Evolutionary conservation across 1,284 basidiomycete species (phyloP).

Genomic region (Cryptococcus sp.): DNA sequence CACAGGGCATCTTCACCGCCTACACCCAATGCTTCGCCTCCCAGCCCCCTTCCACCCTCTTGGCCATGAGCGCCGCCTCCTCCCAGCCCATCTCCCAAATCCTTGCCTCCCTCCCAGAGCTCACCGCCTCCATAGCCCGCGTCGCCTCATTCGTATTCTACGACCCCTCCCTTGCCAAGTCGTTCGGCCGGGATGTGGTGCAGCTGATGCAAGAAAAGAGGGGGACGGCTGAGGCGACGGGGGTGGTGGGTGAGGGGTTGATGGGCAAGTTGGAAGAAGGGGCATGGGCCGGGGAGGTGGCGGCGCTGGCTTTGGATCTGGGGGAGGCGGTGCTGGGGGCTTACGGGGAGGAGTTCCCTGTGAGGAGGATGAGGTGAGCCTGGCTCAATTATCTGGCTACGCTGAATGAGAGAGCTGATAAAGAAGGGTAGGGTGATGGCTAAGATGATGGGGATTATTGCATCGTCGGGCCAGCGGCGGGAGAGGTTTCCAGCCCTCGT

Average conservation of each 20-base stretch:
- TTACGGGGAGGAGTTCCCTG: conserved; percentile 34
- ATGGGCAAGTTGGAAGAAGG: conserved; percentile 23
- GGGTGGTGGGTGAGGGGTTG: conserved; percentile 30
- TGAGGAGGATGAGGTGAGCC: conserved; percentile 33
- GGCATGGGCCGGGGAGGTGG: conserved; percentile 25
- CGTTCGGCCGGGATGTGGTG: conserved; percentile 1
- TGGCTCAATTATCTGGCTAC: background rate
- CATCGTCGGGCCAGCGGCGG: conserved; percentile 16
- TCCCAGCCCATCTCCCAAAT: conserved; percentile 2
- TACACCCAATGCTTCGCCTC: conserved; percentile 16
- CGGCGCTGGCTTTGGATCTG: conserved; percentile 22
- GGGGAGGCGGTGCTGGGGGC: conserved; percentile 25
- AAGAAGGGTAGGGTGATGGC: conserved; percentile 10
- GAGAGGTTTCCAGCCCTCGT: conserved; percentile 25
- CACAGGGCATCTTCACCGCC: conserved; percentile 20
- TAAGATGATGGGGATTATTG: conserved; percentile 16
- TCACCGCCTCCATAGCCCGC: conserved; percentile 14
- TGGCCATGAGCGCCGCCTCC: background rate
- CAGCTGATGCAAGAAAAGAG: conserved; percentile 1
- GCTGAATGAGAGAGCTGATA: background rate
- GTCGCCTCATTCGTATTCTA: conserved; percentile 9
- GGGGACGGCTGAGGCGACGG: background rate
- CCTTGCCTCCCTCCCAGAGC: conserved; percentile 15
- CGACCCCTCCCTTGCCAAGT: conserved; percentile 1
- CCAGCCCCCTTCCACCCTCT: conserved; percentile 6